Base-by-base conservation (phyloP, 768 basidiomycete genomes). In the Pulveroboletus frians region DNA sequence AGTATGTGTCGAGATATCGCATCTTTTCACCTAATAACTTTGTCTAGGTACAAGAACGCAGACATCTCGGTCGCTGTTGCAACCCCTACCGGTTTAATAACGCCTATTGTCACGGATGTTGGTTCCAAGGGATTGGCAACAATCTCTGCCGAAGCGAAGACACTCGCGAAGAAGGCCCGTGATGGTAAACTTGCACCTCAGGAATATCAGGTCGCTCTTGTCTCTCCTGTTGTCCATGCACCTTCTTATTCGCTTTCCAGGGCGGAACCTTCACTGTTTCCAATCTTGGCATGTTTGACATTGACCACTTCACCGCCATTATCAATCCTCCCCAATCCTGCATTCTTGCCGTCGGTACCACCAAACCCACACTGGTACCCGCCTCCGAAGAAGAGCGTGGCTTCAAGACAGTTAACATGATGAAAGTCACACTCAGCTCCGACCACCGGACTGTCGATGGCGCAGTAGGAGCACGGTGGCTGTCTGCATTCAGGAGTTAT, bases 251-350 rank as follows among this genome's bases (percentile, higher is more conserved):
- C 31, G 6, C 23, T 41, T 42, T 39, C 29, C 50, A 92, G 88
- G 96, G 96, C 47, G 96, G 96, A 42, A 90, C 94, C 11, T 98
- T 99, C 75, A 98, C 96, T 38, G 91, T 99, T 67, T 99, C 96
- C 51, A 99, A 99, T 74, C 78, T 99, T 48, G 96, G 96, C 71
- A 99, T 99, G 96, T 96, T 79, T 65, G 94, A 88, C 53, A 81
- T 97, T 62, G 80, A 84, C 47, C 88, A 93, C 71, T 99, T 99
- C 71, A 97, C 94, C 13, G 96, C 96, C 40, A 98, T 99, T 74
- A 95, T 99, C 80, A 99, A 99, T 77, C 83, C 88, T 13, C 96
- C 96, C 21, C 96, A 98, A 71, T 90, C 92, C 40, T 97, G 94
- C 72, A 99, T 98, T 63, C 85, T 99, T 52, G 96, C 96, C 39